Percentiles rank a stretch among this genome's conserved stretches.
phyloP scores from a whole-genome alignment of 495 filamentous ascomycete genomes.

The Penicillium lagena region DNA sequence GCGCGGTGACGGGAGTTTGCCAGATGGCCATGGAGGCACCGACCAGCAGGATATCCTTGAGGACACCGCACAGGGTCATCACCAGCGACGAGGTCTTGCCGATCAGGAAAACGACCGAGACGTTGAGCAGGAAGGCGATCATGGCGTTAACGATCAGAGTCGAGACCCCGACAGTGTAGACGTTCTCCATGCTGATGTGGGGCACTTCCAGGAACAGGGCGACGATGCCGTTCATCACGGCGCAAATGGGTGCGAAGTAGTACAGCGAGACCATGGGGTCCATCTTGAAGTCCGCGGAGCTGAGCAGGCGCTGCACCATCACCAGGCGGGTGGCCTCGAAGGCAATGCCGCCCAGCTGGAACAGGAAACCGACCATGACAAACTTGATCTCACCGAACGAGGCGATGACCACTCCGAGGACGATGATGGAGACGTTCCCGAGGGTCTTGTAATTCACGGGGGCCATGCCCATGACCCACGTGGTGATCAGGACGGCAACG shows the following conservation, averaged over 20 bases:
- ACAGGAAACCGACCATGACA: slow-evolving; percentile 77
- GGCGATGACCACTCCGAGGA: slow-evolving; percentile 83
- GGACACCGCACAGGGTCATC: slow-evolving; percentile 93
- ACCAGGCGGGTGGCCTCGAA: slow-evolving; percentile 89
- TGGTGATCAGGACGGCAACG: slow-evolving; percentile 78
- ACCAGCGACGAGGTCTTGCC: slow-evolving; percentile 95
- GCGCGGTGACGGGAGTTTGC: slow-evolving; percentile 69
- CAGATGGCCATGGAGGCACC: slow-evolving; percentile 84
- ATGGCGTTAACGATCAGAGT: slow-evolving; percentile 74
- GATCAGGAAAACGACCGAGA: slow-evolving; percentile 93
- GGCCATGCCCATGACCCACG: slow-evolving; percentile 75
- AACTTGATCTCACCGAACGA: slow-evolving; percentile 93
- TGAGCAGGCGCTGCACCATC: slow-evolving; percentile 85
- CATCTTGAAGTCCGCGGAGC: slow-evolving; percentile 93
- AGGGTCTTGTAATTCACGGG: slow-evolving; percentile 73
- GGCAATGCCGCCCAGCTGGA: slow-evolving; percentile 74
- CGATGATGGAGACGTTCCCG: slow-evolving; percentile 80
- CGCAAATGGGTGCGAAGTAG: slow-evolving; percentile 93
- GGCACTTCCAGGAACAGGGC: slow-evolving; percentile 76
- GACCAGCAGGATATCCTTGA: slow-evolving; percentile 97
- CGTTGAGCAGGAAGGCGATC: slow-evolving; percentile 82
- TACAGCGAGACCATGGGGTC: slow-evolving; percentile 92
- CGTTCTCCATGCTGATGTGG: slow-evolving; percentile 59
- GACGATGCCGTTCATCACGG: slow-evolving; percentile 77
- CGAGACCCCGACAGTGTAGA: slow-evolving; percentile 68